Evolutionary conservation across 345 rosid species (phyloP).

Genomic region (Populus deltoides): DNA sequence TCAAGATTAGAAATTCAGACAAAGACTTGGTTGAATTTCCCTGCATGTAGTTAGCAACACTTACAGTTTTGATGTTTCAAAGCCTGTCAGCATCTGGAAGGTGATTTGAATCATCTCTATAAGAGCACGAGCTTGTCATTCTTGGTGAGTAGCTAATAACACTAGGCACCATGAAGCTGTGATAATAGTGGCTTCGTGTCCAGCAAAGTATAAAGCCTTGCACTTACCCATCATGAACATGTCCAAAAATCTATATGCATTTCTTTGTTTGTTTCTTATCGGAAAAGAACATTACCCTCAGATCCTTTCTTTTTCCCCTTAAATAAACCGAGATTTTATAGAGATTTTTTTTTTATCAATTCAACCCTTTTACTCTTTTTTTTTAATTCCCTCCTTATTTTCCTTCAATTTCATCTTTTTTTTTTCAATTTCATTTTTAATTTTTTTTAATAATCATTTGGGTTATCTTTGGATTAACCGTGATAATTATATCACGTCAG

Average conservation of each 20-base stretch:
- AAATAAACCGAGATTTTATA: too few species aligned
- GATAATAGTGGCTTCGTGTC: conserved; percentile 28
- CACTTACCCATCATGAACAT: too few species aligned
- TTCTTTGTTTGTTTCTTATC: too few species aligned
- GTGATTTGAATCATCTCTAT: conserved; percentile 18
- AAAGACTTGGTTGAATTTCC: background rate
- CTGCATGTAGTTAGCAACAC: background rate
- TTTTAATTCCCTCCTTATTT: too few species aligned
- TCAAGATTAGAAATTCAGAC: background rate
- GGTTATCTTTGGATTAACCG: rapidly evolving
- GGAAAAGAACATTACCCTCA: too few species aligned
- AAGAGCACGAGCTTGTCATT: conserved; percentile 27
- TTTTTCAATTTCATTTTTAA: too few species aligned
- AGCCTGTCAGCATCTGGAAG: conserved; percentile 26
- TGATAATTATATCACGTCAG: rapidly evolving
- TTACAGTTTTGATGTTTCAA: conserved; percentile 31
- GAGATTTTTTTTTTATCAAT: too few species aligned
- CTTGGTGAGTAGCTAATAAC: conserved; percentile 23
- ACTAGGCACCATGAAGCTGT: conserved; percentile 21
- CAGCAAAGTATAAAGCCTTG: conserved; percentile 23
- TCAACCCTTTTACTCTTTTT: too few species aligned
- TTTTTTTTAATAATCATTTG: too few species aligned
- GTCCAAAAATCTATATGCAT: too few species aligned
- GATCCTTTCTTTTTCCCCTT: too few species aligned
- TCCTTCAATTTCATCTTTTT: too few species aligned